These are phyloP conservation scores for Monoraphidium neglectum DNA, from an alignment of 139 green algal species.

Conservation along the genomic window DNA sequence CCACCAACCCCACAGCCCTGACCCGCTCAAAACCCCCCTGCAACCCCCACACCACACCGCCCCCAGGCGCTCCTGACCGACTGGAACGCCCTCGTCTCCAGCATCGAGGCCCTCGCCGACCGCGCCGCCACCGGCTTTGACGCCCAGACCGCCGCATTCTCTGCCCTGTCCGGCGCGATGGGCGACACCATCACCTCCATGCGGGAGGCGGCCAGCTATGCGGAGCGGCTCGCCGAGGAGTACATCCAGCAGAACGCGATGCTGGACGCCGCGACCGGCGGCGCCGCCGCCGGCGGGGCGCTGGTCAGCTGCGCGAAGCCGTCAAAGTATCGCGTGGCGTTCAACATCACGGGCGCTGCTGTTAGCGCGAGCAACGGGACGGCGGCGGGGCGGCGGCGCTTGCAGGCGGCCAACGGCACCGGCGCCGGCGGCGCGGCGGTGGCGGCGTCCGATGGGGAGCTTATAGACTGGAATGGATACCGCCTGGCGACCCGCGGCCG, in stretches of 20 bases:
- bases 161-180: not conserved
- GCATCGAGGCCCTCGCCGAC: not conserved
- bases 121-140: slow-evolving; percentile 8
- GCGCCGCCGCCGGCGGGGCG: too few relatives aligned
- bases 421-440: too few relatives aligned
- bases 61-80: not conserved
- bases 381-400: too few relatives aligned
- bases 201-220: slow-evolving; percentile 11
- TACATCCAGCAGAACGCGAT: slow-evolving; percentile 26
- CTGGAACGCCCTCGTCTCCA: not conserved
- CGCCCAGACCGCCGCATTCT: not conserved
- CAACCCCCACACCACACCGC: too few relatives aligned
- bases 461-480: not conserved
- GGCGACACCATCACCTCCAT: slow-evolving; percentile 10
- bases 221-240: not conserved
- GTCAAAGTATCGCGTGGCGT: too few relatives aligned
- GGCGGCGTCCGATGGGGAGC: too few relatives aligned
- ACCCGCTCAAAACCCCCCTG: too few relatives aligned
- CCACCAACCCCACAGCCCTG: too few relatives aligned
- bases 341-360: too few relatives aligned
- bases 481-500: not conserved
- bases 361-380: too few relatives aligned
- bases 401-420: too few relatives aligned
- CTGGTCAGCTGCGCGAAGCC: too few relatives aligned
- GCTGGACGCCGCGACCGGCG: not conserved